phyloP scores from a whole-genome alignment of 768 basidiomycete species.

The Pisolithus albus region DNA sequence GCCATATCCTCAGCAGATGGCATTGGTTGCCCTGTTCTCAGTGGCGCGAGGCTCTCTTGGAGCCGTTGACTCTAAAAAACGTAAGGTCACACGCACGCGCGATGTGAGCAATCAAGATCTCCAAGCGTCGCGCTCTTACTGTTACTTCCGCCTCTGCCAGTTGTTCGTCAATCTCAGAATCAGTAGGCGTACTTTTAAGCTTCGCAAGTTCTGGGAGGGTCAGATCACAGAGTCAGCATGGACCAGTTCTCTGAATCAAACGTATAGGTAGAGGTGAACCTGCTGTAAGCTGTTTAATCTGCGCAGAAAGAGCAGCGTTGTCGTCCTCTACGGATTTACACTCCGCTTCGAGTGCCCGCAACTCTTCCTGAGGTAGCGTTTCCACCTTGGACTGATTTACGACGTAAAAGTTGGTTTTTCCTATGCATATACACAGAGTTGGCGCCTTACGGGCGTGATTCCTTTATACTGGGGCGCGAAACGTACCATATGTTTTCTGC shows the following conservation, averaged over 20 bases:
- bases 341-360: slow-evolving; percentile 55
- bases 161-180: slow-evolving; percentile 53
- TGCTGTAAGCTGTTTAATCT: slow-evolving; percentile 41
- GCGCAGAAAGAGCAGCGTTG: slow-evolving; percentile 44
- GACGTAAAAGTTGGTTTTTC: slow-evolving; percentile 84
- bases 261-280: slow-evolving; percentile 8
- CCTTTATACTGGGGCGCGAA: slow-evolving; percentile 2
- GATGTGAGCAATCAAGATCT: slow-evolving; percentile 7
- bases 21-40: slow-evolving; percentile 55
- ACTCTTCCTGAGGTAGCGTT: slow-evolving; percentile 53
- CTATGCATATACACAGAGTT: slow-evolving; percentile 30
- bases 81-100: neutral
- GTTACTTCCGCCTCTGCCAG: slow-evolving; percentile 44
- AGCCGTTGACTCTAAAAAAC: slow-evolving; percentile 43
- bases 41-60: slow-evolving; percentile 47
- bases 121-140: slow-evolving; percentile 34
- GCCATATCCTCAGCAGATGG: slow-evolving; percentile 68
- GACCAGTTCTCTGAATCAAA: neutral
- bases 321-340: slow-evolving; percentile 50
- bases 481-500: slow-evolving; percentile 75
- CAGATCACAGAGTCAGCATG: slow-evolving; percentile 8
- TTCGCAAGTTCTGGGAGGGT: slow-evolving; percentile 50
- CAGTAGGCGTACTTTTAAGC: slow-evolving; percentile 61
- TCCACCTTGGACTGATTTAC: slow-evolving; percentile 72
- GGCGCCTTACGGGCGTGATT: neutral